phyloP scores from a whole-genome alignment of 441 rosid genomes.

The Erodium texanum region DNA sequence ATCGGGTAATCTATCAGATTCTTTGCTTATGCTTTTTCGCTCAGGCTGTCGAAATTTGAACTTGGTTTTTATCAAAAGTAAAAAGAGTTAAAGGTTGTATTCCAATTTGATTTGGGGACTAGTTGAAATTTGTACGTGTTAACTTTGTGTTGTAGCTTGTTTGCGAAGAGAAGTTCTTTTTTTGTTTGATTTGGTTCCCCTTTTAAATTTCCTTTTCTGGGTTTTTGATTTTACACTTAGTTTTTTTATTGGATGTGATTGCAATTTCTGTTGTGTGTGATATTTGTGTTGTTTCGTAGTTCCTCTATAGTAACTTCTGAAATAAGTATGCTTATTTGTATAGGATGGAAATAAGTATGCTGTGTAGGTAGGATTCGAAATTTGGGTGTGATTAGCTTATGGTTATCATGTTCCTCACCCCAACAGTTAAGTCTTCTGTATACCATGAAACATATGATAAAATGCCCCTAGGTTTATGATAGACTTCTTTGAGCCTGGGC shows the following conservation, averaged over 20 bases:
- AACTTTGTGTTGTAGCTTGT: background rate
- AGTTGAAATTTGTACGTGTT: background rate
- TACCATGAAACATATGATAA: too few relatives aligned
- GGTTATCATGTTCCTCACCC: too few relatives aligned
- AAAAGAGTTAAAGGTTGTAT: background rate
- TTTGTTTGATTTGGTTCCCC: too few relatives aligned
- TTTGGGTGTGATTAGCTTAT: too few relatives aligned
- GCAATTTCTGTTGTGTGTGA: too few relatives aligned
- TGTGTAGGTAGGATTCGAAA: background rate
- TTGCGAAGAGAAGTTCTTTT: background rate
- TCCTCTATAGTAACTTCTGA: background rate
- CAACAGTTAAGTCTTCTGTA: too few relatives aligned
- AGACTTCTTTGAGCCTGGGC: too few relatives aligned
- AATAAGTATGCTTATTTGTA: background rate
- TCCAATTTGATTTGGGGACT: background rate
- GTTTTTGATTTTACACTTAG: too few relatives aligned
- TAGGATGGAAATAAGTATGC: background rate
- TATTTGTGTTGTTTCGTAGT: too few relatives aligned
- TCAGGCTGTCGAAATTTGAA: too few relatives aligned
- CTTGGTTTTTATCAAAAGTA: background rate
- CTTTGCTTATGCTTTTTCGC: background rate
- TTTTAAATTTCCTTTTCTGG: too few relatives aligned
- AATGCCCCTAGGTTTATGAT: too few relatives aligned
- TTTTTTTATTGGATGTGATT: background rate
- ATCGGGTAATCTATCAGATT: constrained; percentile 27